phyloP scores from a whole-genome alignment of 148 eudicot genomes.

The Hydrangea macrophylla region DNA sequence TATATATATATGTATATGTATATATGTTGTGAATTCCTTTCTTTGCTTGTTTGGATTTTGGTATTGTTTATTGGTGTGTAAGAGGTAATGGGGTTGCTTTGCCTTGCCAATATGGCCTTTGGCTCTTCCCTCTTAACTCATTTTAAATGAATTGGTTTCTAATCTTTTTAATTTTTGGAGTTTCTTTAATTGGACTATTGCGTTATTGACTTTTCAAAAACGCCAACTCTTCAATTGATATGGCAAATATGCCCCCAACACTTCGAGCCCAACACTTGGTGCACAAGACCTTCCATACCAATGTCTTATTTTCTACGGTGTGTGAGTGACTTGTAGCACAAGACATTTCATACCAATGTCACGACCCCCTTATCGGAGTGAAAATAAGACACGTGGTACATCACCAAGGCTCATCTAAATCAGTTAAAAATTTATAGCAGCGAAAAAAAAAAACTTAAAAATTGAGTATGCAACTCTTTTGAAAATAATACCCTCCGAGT shows the following conservation, averaged over 20 bases:
- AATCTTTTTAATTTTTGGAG: not conserved
- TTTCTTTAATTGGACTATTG: constrained; percentile 1
- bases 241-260: constrained; percentile 15
- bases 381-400: too few species aligned
- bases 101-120: constrained; percentile 13
- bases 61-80: constrained; percentile 8
- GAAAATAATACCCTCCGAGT: too few species aligned
- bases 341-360: too few species aligned
- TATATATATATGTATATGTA: constrained; percentile 18
- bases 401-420: too few species aligned
- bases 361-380: too few species aligned
- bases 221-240: not conserved
- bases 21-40: constrained; percentile 31
- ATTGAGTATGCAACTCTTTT: too few species aligned
- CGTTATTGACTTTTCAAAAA: constrained; percentile 13
- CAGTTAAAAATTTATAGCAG: too few species aligned
- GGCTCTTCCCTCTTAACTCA: constrained; percentile 9
- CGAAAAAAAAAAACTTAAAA: too few species aligned
- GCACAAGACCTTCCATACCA: too few species aligned
- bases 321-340: too few species aligned
- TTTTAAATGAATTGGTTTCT: constrained; percentile 22
- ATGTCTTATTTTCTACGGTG: too few species aligned
- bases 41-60: constrained; percentile 41
- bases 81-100: not conserved
- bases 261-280: too few species aligned